Evolutionary conservation across 139 green algal species (phyloP), one percentile per base, ranked within the genome.

Genomic region (Closterium sp.): DNA sequence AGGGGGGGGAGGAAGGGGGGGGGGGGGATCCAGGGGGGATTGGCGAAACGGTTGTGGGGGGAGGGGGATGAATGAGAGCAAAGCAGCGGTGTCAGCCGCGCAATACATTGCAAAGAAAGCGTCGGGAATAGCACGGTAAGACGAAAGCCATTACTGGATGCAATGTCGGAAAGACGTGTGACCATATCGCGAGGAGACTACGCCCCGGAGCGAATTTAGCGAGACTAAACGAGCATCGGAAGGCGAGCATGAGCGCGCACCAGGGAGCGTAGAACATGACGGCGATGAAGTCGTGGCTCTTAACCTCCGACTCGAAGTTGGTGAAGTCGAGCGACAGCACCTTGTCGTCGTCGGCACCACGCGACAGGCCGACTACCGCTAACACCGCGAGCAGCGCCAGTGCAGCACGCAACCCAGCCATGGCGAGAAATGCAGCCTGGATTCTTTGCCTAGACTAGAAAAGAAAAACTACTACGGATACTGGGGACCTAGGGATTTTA

Each of bases 241-340:
- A 76, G 55, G 25, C n/a, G 55, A 76, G 55, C 2, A 3, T 28
- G 4, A 10, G 55, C 16, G 55, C 89, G 23, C 34, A 97, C 95
- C 95, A 96, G n/a, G 95, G 94, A 33, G 95, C 95, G 69, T 96
- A 96, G 92, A 97, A 97, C 87, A 95, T 93, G 6, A 90, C 90
- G 30, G 91, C 33, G 9, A 89, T 32, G 19, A 91, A 93, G 91
- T 93, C 91, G 30, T 91, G 84, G 10, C 83, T 88, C 64, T 91
- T 84, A 87, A 97, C 91, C 25, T 36, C 43, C 16, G 95, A 88
- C 19, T 97, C 91, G 84, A 96, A 97, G 33, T 92, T 94, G 5
- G 33, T 34, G 28, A 25, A n/a, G 35, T 43, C 86, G n/a, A 93
- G 87, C 33, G 85, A 87, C 30, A 86, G 28, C 34, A 94, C 89